A percentile compares a stretch with the other conserved stretches of the same genome.
These are phyloP conservation scores for Colletotrichum incanum DNA, from an alignment of 2,329 filamentous ascomycete genomes.

Conservation along the genomic window DNA sequence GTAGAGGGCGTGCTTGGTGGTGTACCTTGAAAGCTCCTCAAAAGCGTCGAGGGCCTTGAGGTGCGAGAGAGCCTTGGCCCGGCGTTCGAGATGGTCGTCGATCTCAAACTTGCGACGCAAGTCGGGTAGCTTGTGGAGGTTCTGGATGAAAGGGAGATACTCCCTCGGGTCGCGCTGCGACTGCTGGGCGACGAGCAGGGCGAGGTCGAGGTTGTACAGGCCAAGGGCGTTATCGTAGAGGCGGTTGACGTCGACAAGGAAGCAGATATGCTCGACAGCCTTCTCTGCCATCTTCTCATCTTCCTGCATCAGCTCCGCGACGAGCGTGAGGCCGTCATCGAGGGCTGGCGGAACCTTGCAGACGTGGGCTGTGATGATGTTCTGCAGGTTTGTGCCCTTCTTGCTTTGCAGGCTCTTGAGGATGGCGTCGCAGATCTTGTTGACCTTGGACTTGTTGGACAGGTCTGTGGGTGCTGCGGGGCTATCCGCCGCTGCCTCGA, in stretches of 20 bases:
- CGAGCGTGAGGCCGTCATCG: conserved; percentile 85
- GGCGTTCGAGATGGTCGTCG: conserved; percentile 87
- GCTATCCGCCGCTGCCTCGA: conserved; percentile 40
- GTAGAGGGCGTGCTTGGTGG: conserved; percentile 85
- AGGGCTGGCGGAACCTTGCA: conserved; percentile 94
- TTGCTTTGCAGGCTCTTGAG: conserved; percentile 76
- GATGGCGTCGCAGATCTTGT: conserved; percentile 89
- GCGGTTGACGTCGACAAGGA: conserved; percentile 92
- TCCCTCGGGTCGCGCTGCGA: conserved; percentile 96
- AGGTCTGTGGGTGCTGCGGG: conserved; percentile 35
- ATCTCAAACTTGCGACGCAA: conserved; percentile 85
- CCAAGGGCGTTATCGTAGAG: conserved; percentile 93
- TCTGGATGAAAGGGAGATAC: conserved; percentile 94
- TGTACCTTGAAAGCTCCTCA: conserved; percentile 84
- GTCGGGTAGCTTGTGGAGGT: conserved; percentile 81
- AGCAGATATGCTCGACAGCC: conserved; percentile 97
- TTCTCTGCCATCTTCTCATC: conserved; percentile 83
- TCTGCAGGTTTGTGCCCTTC: conserved; percentile 81
- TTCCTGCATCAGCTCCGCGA: conserved; percentile 80
- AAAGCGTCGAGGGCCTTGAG: conserved; percentile 82
- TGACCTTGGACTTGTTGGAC: conserved; percentile 76
- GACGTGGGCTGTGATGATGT: conserved; percentile 93
- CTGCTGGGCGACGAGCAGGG: conserved; percentile 92
- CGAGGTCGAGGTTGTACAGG: conserved; percentile 91
- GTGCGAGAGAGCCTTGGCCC: conserved; percentile 82